A percentile compares a stretch with the other conserved stretches of the same genome.
Evolutionary conservation across 805 yeast genomes (phyloP).

Genomic region (Vanderwaltozyma polyspora): DNA sequence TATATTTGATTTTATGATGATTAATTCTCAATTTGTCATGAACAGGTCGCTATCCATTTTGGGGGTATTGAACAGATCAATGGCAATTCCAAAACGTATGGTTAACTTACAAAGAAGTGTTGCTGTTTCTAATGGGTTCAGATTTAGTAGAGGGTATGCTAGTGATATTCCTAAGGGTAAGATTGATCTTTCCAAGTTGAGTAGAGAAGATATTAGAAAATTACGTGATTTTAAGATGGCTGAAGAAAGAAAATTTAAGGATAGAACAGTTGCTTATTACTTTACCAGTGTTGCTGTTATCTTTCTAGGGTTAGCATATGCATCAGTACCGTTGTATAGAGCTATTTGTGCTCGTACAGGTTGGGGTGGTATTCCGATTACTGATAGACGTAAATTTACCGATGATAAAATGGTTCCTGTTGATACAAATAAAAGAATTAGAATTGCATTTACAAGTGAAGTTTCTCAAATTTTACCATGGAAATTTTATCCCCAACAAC

Average conservation of each 20-base stretch:
- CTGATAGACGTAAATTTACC: constrained; percentile 70
- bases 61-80: too few species aligned
- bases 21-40: too few species aligned
- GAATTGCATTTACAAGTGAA: constrained; percentile 84
- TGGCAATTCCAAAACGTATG: too few species aligned
- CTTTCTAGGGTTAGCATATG: constrained; percentile 70
- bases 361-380: constrained; percentile 90
- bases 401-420: constrained; percentile 83
- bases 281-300: constrained; percentile 55
- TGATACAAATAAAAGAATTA: constrained; percentile 67
- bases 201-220: constrained; percentile 17
- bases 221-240: constrained; percentile 13
- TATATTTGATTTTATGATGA: too few species aligned
- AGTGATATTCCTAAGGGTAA: not conserved
- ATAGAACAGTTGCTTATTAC: constrained; percentile 52
- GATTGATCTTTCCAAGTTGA: constrained; percentile 16
- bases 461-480: constrained; percentile 86
- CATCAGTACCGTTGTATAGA: constrained; percentile 86
- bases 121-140: too few species aligned
- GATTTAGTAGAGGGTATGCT: too few species aligned
- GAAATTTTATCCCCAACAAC: constrained; percentile 89
- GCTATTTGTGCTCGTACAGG: constrained; percentile 92
- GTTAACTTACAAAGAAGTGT: too few species aligned
- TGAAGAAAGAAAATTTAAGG: constrained; percentile 26
- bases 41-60: too few species aligned